Conservation (phyloP, 2,329 filamentous ascomycete species). For the Seiridium cupressi region DNA sequence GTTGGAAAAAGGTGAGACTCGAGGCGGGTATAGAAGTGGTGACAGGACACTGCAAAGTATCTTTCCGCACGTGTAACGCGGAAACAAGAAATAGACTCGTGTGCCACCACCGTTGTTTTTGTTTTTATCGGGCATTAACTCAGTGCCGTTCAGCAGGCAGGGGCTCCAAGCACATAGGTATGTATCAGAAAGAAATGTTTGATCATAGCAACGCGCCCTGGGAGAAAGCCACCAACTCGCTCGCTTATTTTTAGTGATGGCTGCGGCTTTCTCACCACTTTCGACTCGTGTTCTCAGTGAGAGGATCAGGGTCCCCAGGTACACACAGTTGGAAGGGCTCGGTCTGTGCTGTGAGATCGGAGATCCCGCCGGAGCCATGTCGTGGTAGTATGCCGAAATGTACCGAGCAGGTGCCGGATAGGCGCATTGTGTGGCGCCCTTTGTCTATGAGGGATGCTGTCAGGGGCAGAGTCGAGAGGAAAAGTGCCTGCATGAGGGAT, state of each 20-base stretch:
- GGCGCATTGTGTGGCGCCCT: conserved; percentile 1
- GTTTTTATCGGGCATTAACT: neutral
- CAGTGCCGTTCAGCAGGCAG: neutral
- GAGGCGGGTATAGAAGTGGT: neutral
- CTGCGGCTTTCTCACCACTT: too few species aligned
- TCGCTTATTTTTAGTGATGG: too few species aligned
- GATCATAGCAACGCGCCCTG: neutral
- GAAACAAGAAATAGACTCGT: conserved; percentile 6
- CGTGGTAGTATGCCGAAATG: neutral
- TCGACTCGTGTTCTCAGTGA: too few species aligned
- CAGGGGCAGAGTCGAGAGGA: neutral
- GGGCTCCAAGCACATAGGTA: neutral
- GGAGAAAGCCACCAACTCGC: too few species aligned
- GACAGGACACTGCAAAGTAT: neutral
- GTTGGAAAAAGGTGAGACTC: too few species aligned
- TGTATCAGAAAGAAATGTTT: neutral
- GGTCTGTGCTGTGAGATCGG: neutral
- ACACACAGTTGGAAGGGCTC: neutral
- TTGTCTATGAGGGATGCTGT: neutral
- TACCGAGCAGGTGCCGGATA: neutral
- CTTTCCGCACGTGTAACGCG: neutral
- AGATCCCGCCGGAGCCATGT: conserved; percentile 5
- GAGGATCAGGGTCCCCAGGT: too few species aligned
- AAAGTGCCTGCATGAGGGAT: neutral
- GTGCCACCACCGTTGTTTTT: neutral